Conservation (phyloP, 139 green algal genomes). For the Closterium sp. region DNA sequence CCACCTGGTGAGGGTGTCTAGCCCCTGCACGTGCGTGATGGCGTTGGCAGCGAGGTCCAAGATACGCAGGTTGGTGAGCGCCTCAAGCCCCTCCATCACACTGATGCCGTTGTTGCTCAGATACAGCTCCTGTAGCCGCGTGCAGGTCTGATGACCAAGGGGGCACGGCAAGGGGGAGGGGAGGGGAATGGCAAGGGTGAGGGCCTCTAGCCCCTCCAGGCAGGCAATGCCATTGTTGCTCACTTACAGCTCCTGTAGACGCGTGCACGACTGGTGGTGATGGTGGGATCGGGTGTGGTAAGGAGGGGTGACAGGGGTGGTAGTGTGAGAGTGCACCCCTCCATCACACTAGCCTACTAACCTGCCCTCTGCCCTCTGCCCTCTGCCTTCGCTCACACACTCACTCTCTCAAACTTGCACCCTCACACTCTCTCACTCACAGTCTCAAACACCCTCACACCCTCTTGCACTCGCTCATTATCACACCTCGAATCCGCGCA, state of each 20-base stretch:
- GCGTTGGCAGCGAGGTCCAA: constrained; percentile 85
- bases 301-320: no score
- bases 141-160: constrained; percentile 11
- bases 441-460: no score
- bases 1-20: constrained; percentile 50
- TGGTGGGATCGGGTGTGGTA: background rate
- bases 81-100: constrained; percentile 64
- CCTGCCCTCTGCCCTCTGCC: no score
- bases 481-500: no score
- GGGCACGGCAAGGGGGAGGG: background rate
- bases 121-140: constrained; percentile 70
- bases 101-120: constrained; percentile 87
- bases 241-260: no score
- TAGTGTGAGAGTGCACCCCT: no score
- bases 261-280: background rate
- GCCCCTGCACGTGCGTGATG: constrained; percentile 44
- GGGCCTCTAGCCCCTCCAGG: background rate
- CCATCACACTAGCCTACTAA: no score
- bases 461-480: no score
- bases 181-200: background rate
- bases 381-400: no score
- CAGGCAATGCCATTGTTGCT: no score
- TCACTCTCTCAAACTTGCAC: no score
- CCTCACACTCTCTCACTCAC: no score
- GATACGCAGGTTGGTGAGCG: constrained; percentile 64